Evolutionary conservation across 1,284 basidiomycete genomes (phyloP).

Genomic region (Volvariella surrecta): DNA sequence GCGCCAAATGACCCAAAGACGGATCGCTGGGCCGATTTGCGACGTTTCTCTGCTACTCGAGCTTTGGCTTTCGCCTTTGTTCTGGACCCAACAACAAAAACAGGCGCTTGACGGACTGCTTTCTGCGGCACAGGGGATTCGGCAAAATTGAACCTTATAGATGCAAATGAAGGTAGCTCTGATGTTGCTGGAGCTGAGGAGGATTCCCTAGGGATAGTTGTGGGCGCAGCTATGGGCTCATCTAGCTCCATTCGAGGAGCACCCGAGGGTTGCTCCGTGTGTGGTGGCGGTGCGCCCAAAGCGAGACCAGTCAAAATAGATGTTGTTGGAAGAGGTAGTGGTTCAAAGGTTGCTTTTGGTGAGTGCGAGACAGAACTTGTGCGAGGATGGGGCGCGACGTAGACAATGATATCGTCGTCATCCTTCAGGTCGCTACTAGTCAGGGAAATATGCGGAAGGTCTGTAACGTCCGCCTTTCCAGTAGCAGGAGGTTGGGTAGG

Average conservation of each 20-base stretch:
- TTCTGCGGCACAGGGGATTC: background rate
- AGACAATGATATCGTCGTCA: slow-evolving; percentile 51
- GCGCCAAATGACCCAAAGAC: slow-evolving; percentile 45
- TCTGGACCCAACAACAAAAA: slow-evolving; percentile 15
- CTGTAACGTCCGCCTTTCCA: slow-evolving; percentile 3
- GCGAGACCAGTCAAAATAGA: slow-evolving; percentile 7
- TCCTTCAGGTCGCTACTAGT: slow-evolving; percentile 18
- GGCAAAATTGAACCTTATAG: background rate
- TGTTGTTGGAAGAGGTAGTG: slow-evolving; percentile 1
- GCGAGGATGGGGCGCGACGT: slow-evolving; percentile 50
- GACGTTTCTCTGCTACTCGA: slow-evolving; percentile 17
- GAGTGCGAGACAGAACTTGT: slow-evolving; percentile 8
- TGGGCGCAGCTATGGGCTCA: background rate
- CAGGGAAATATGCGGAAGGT: slow-evolving; percentile 8
- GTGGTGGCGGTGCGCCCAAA: slow-evolving; percentile 2
- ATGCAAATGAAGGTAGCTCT: background rate
- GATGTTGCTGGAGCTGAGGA: background rate
- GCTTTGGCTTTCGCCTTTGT: slow-evolving; percentile 15
- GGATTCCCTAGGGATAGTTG: background rate
- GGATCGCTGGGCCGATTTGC: slow-evolving; percentile 16
- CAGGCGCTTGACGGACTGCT: slow-evolving; percentile 5
- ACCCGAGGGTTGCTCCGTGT: no score
- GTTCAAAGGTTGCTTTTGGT: slow-evolving; percentile 6
- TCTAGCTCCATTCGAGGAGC: no score
- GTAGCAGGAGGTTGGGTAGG: slow-evolving; percentile 18